Conservation (phyloP, 225 moss, liverwort and hornwort genomes). For the Rhytidiadelphus loreus region DNA sequence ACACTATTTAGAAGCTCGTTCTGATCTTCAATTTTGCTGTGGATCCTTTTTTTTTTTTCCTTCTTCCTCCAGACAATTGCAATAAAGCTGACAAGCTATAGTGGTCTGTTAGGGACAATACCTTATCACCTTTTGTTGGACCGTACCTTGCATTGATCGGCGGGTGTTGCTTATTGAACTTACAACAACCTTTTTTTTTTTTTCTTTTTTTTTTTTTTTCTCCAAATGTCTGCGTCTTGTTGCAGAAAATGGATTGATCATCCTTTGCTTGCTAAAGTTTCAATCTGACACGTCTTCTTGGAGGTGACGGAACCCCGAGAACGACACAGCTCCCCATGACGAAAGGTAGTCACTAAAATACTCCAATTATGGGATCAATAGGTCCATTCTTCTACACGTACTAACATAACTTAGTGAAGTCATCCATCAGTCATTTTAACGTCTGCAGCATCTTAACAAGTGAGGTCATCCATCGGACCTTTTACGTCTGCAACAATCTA, state of each 20-base stretch:
- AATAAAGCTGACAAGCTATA: background rate
- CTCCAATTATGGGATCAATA: rapidly evolving
- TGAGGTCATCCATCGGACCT: background rate
- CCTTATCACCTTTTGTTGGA: no score
- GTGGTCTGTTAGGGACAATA: no score
- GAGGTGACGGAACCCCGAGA: background rate
- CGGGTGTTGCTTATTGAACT: background rate
- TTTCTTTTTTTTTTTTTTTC: background rate
- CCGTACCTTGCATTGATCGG: background rate
- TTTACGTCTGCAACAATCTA: rapidly evolving
- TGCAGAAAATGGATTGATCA: no score
- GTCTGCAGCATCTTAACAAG: no score
- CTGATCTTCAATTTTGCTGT: background rate
- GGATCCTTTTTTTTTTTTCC: background rate
- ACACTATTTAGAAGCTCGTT: no score
- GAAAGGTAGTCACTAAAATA: background rate
- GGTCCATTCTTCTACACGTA: background rate
- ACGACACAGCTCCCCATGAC: background rate
- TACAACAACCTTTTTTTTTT: background rate
- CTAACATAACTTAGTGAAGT: background rate
- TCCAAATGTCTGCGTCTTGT: background rate
- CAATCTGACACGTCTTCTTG: background rate
- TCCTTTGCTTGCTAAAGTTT: background rate
- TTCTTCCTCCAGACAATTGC: background rate
- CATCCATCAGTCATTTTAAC: background rate